phyloP scores from a whole-genome alignment of 345 rosid genomes.

The Isatis tinctoria region DNA sequence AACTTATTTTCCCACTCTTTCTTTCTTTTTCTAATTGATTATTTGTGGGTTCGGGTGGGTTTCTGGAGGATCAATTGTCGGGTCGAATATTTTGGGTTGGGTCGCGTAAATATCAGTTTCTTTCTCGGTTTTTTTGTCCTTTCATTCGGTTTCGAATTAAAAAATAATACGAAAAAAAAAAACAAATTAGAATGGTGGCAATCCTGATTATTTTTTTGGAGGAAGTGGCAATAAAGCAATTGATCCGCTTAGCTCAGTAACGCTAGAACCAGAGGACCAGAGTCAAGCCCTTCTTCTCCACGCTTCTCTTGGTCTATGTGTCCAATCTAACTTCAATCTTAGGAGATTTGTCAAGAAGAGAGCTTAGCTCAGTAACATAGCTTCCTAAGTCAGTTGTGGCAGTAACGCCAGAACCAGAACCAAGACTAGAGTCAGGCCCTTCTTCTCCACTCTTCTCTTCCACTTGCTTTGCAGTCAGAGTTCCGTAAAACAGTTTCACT shows the following conservation, averaged over 20 bases:
- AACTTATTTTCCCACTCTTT: too few relatives aligned
- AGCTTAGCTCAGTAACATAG: conserved; percentile 43
- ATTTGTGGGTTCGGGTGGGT: too few relatives aligned
- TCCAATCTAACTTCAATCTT: conserved; percentile 33
- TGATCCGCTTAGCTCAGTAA: conserved; percentile 44
- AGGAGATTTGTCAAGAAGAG: conserved; percentile 50
- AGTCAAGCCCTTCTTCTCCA: not conserved
- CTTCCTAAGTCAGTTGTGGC: conserved; percentile 25
- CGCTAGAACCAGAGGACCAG: conserved; percentile 10
- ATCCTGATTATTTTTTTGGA: too few relatives aligned
- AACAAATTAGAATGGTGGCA: too few relatives aligned
- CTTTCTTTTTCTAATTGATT: too few relatives aligned
- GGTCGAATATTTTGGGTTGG: too few relatives aligned
- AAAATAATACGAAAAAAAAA: too few relatives aligned
- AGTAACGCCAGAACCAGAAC: not conserved
- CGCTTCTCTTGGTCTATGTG: conserved; percentile 1
- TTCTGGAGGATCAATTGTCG: too few relatives aligned
- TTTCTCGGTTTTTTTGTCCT: too few relatives aligned
- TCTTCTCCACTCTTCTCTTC: conserved; percentile 27
- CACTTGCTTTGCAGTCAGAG: conserved; percentile 32
- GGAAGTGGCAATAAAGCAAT: too few relatives aligned
- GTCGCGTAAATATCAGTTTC: too few relatives aligned
- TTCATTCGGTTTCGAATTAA: too few relatives aligned
- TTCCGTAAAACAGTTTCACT: conserved; percentile 42
- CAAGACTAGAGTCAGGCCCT: conserved; percentile 22